Conservation (phyloP, 2,329 filamentous ascomycete genomes). For the Fusarium luffae region DNA sequence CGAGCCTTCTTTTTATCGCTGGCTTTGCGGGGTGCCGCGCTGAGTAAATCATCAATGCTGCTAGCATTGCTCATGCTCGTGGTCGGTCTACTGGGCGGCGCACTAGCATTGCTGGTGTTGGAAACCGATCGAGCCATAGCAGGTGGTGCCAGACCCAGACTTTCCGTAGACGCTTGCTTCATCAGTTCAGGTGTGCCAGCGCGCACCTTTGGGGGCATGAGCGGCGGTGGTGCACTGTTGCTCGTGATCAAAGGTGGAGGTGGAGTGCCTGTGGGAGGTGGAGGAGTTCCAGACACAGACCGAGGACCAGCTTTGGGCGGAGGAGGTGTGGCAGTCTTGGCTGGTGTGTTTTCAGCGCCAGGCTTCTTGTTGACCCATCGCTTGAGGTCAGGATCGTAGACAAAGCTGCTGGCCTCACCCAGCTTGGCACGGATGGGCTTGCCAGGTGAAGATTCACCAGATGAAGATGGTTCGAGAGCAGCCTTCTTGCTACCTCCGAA, state of each 20-base stretch:
- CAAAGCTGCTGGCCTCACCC: slow-evolving; percentile 91
- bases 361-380: slow-evolving; percentile 98
- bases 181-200: slow-evolving; percentile 48
- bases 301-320: slow-evolving; percentile 74
- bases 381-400: slow-evolving; percentile 95
- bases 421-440: slow-evolving; percentile 91
- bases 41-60: slow-evolving; percentile 92
- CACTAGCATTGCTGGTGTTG: slow-evolving; percentile 57
- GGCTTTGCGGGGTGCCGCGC: slow-evolving; percentile 75
- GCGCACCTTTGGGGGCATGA: slow-evolving; percentile 46
- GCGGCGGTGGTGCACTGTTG: slow-evolving; percentile 49
- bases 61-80: slow-evolving; percentile 92
- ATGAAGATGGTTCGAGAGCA: slow-evolving; percentile 33
- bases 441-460: slow-evolving; percentile 58
- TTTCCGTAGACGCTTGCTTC: slow-evolving; percentile 53
- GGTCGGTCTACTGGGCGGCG: slow-evolving; percentile 75
- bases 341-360: slow-evolving; percentile 69
- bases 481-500: slow-evolving; percentile 78
- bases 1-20: slow-evolving; percentile 73
- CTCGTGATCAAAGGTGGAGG: slow-evolving; percentile 47
- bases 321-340: slow-evolving; percentile 77
- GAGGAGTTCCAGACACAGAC: slow-evolving; percentile 63
- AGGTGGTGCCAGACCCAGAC: slow-evolving; percentile 51
- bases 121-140: slow-evolving; percentile 61
- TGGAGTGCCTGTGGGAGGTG: slow-evolving; percentile 53